Base-by-base conservation (phyloP, 2,329 filamentous ascomycete species). In the Pestalotiopsis sp. region DNA sequence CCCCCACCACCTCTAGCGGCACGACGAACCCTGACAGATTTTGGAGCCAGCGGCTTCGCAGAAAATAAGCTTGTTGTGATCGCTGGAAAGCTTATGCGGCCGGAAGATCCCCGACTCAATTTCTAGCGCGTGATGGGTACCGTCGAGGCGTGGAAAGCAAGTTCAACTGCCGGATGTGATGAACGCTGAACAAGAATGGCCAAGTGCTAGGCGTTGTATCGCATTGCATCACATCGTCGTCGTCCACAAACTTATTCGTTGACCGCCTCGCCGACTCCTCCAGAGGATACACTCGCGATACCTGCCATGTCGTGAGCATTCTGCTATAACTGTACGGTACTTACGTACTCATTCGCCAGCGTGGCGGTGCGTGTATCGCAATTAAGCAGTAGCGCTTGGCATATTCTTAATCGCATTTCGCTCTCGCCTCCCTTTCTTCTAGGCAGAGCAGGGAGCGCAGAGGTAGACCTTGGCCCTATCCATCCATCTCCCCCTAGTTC, bases 41-140 rank as follows among this genome's bases (percentile, higher is more conserved):
- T 17, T 17, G 20, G 45, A 17, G 17, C 45, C 31, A n/a, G 57
- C 62, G 63, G 45, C 31, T 14, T 57, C 7, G 31, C 31, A 9
- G 17, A 58, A 66, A 65, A 60, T 66, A 66, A 66, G 65, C 65
- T 66, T 66, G 64, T 57, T 66, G 65, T 13, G n/a, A 66, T 66
- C 64, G 27, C 13, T 60, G 14, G 56, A 56, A 52, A 60, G 36
- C 36, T 41, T 66, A 66, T 66, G 25, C 52, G 49, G 9, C 41
- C 63, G 49, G 20, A 58, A 49, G 23, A 66, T 66, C 63, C 61
- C 61, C 49, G 61, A 40, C 31, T 52, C 59, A 62, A 27, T 40
- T n/a, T 17, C 59, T 36, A 62, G 36, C 23, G 27, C 27, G 27
- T 27, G 13, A 27, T 36, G 12, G 11, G 38, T 14, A 20, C 7